Conservation (phyloP, 768 basidiomycete genomes). For the Lyophyllum shimeji region DNA sequence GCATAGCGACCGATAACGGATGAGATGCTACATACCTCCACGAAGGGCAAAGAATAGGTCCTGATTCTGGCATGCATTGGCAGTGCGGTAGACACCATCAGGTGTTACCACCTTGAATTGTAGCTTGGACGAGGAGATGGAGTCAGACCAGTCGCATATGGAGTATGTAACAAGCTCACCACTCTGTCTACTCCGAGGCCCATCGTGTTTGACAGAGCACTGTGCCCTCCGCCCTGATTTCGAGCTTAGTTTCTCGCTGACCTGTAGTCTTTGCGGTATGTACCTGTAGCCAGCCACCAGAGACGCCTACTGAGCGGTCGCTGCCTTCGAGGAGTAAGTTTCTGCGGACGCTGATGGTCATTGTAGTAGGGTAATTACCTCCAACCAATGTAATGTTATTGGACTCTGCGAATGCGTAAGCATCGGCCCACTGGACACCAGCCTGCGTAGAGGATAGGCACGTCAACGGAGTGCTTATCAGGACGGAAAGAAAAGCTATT, state of each 20-base stretch:
- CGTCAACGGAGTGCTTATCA: background rate
- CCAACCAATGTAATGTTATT: constrained; percentile 46
- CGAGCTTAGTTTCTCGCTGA: background rate
- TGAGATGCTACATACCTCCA: constrained; percentile 28
- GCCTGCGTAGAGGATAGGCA: constrained; percentile 26
- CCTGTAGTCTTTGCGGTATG: background rate
- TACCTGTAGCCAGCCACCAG: constrained; percentile 39
- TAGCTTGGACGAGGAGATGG: constrained; percentile 26
- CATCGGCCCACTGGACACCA: constrained; percentile 44
- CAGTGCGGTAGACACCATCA: constrained; percentile 43
- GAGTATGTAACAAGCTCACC: constrained; percentile 24
- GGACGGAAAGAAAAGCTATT: constrained; percentile 5
- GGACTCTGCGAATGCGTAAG: constrained; percentile 42
- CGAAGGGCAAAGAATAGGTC: constrained; percentile 58
- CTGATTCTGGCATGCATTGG: constrained; percentile 46
- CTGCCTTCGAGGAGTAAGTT: constrained; percentile 21
- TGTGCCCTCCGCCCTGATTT: constrained; percentile 40
- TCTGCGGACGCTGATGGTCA: background rate
- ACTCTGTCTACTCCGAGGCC: constrained; percentile 47
- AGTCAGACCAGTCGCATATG: background rate
- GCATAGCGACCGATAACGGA: background rate
- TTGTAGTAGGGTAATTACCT: constrained; percentile 20
- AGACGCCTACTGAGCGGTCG: constrained; percentile 40
- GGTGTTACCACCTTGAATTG: constrained; percentile 56
- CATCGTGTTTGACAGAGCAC: constrained; percentile 41